Conservation (phyloP, 106 monocot genomes). For the Apostasia shenzhenica region DNA sequence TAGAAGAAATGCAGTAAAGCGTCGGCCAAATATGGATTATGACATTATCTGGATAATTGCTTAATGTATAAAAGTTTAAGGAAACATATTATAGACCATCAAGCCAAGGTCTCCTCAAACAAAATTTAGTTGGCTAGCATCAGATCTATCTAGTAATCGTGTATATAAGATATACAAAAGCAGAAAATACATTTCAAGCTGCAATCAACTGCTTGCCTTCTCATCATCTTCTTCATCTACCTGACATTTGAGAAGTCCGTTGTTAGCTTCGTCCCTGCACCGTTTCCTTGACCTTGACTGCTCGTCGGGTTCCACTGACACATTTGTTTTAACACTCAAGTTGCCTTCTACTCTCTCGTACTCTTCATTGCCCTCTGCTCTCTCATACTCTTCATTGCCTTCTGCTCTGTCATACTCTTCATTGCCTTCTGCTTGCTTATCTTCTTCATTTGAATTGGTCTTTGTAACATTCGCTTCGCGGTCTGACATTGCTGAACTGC, state of each 20-base stretch:
- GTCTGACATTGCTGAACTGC: conserved; percentile 12
- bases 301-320: not conserved
- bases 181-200: not conserved
- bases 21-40: conserved; percentile 1
- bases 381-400: not conserved
- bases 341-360: not conserved
- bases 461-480: conserved; percentile 3
- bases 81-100: not conserved
- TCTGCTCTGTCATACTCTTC: conserved; percentile 1
- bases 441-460: conserved; percentile 7
- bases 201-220: conserved; percentile 1
- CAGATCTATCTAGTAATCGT: not conserved
- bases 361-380: not conserved
- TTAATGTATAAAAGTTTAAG: conserved; percentile 1
- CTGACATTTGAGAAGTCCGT: not conserved
- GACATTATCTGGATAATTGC: not conserved
- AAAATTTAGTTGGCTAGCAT: conserved; percentile 7
- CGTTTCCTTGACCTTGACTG: conserved; percentile 9
- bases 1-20: not conserved
- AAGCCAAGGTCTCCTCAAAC: conserved; percentile 3
- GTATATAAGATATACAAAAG: conserved; percentile 2
- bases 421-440: conserved; percentile 1
- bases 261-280: conserved; percentile 5
- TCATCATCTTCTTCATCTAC: not conserved
- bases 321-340: not conserved